These are phyloP conservation scores for Debaryomyces hansenii DNA, from an alignment of 805 yeast genomes.

Conservation along the genomic window DNA sequence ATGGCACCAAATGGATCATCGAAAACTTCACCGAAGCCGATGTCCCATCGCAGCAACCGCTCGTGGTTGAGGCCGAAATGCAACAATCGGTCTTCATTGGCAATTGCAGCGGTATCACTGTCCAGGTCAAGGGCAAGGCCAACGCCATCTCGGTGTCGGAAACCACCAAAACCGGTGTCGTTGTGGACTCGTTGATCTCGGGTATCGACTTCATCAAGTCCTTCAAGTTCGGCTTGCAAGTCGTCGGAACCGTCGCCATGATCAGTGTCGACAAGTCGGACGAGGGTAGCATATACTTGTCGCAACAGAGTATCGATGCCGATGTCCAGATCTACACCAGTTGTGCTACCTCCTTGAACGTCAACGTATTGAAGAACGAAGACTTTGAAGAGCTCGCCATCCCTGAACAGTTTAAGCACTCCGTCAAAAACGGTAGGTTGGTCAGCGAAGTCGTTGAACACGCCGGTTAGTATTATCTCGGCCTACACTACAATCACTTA, in stretches of 20 bases:
- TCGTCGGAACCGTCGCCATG: slow-evolving; percentile 78
- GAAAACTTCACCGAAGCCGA: slow-evolving; percentile 67
- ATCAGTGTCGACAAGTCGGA: slow-evolving; percentile 87
- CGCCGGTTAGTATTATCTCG: slow-evolving; percentile 51
- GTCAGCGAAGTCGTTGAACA: slow-evolving; percentile 78
- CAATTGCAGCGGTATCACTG: slow-evolving; percentile 67
- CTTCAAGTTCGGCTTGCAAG: slow-evolving; percentile 78
- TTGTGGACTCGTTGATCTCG: slow-evolving; percentile 81
- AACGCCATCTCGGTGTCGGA: slow-evolving; percentile 82
- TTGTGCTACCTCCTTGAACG: slow-evolving; percentile 79
- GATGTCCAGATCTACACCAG: slow-evolving; percentile 74
- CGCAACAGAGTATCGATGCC: slow-evolving; percentile 66
- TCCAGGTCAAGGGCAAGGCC: slow-evolving; percentile 88
- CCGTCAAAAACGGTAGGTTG: slow-evolving; percentile 60
- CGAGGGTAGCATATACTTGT: slow-evolving; percentile 77
- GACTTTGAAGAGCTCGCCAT: slow-evolving; percentile 80
- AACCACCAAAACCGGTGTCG: slow-evolving; percentile 69
- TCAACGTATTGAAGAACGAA: slow-evolving; percentile 73
- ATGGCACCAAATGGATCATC: slow-evolving; percentile 81
- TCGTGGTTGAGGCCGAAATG: slow-evolving; percentile 74
- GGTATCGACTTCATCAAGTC: slow-evolving; percentile 88
- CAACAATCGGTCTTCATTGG: slow-evolving; percentile 90
- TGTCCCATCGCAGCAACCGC: slow-evolving; percentile 49
- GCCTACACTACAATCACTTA: too few relatives aligned
- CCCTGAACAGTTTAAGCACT: slow-evolving; percentile 90